phyloP scores from a whole-genome alignment of 495 filamentous ascomycete genomes.

The Penicillium argentinense region DNA sequence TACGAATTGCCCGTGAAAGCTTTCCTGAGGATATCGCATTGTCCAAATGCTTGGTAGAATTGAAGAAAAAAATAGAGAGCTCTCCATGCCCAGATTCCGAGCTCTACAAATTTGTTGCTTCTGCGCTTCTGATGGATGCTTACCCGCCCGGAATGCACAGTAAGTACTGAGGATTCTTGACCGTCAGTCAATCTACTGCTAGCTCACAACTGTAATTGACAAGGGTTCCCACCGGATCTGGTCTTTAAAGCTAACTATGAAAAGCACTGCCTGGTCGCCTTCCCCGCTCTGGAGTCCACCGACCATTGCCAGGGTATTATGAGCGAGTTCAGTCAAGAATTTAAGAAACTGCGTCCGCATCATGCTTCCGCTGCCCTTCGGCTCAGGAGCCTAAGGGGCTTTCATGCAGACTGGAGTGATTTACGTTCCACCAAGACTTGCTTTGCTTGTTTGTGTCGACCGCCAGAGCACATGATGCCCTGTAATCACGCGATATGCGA shows the following conservation, averaged over 20 bases:
- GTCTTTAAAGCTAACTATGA: too few relatives aligned
- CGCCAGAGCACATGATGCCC: conserved; percentile 30
- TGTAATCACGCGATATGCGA: conserved; percentile 36
- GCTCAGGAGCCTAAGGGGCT: background rate
- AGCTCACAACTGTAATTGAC: background rate
- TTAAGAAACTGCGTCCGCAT: too few relatives aligned
- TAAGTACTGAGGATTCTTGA: background rate
- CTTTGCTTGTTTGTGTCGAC: conserved; percentile 23
- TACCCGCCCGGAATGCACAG: background rate
- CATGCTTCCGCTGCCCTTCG: too few relatives aligned
- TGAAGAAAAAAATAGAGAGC: background rate
- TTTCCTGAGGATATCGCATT: background rate
- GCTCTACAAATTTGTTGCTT: background rate
- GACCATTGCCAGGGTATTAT: too few relatives aligned
- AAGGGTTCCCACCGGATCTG: conserved; percentile 1
- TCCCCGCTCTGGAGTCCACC: too few relatives aligned
- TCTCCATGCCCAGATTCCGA: background rate
- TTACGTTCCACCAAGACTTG: conserved; percentile 21
- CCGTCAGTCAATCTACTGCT: too few relatives aligned
- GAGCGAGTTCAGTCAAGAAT: too few relatives aligned
- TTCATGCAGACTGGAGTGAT: conserved; percentile 3
- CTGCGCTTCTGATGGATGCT: background rate
- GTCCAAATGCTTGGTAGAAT: background rate
- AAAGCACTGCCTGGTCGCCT: too few relatives aligned
- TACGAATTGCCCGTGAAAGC: background rate